Evolutionary conservation across 495 filamentous ascomycete genomes (phyloP), one percentile per base, ranked within the genome.

Genomic region (Gamarada debralockiae): DNA sequence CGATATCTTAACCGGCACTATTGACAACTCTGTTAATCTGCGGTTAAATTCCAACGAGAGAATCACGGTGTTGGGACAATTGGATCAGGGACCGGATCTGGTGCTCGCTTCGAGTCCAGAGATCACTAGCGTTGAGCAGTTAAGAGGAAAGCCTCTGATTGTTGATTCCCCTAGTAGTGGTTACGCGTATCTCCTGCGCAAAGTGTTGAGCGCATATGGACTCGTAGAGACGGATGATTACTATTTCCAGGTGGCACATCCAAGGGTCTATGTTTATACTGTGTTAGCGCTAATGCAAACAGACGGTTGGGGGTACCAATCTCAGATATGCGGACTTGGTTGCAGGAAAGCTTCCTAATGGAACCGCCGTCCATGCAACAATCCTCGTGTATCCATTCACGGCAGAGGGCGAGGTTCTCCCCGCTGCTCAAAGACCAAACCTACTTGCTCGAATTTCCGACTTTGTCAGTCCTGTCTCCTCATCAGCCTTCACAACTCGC

Each of bases 321-420:
- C 24, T 53, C 17, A 57, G 63, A 51, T 66, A 61, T 34, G 48
- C 42, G 14, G 53, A 63, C 44, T 51, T 66, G 2, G 24, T 56
- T 42, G 49, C 45, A 27, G 63, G 60, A 20, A 36, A 17, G 0
- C 49, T 66, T 12, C 61, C 63, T 15, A 66, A 66, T 43, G 63
- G 63, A 9, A 59, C 54, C 23, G 55, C 46, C n/a, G 61, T 66
- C 25, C 58, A 61, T 49, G 63, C 63, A 34, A 66, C 61, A 2
- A 66, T 66, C 43, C 51, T 66, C 45, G 57, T 53, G 17, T 66
- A 64, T 49, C 63, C 63, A 23, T 63, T 59, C 44, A 62, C 58
- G 12, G 60, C 53, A 20, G 42, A 61, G 17, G 58, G 54, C 9
- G 27, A 50, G 18, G 31, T 37, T 24, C 25, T 55, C 6, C 27